phyloP scores from a whole-genome alignment of 2,329 filamentous ascomycete species.

The Fusarium hostae region DNA sequence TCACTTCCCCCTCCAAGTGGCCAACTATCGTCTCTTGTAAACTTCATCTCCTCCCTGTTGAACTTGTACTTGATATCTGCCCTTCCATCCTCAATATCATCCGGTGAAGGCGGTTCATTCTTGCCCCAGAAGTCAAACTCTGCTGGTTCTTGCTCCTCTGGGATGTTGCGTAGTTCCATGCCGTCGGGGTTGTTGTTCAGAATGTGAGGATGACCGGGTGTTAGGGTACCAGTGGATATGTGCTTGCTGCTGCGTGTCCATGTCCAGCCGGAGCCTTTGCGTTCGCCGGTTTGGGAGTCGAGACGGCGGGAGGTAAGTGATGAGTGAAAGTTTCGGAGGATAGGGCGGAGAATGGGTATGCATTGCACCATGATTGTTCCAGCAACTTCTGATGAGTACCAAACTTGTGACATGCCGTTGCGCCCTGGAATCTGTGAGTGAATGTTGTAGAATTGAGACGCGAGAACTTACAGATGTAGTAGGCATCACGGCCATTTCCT shows the following conservation, averaged over 20 bases:
- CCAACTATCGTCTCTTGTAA: constrained; percentile 31
- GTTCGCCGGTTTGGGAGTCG: constrained; percentile 29
- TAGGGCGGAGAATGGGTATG: constrained; percentile 61
- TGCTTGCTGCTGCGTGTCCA: constrained; percentile 39
- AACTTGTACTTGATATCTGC: not conserved
- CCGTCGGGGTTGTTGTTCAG: constrained; percentile 2
- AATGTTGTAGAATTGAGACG: not conserved
- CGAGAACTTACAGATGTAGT: constrained; percentile 56
- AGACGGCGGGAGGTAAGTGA: constrained; percentile 40
- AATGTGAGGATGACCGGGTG: constrained; percentile 4
- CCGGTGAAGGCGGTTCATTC: not conserved
- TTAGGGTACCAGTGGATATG: constrained; percentile 17
- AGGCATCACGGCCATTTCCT: constrained; percentile 57
- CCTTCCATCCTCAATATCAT: constrained; percentile 8
- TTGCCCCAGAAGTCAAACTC: constrained; percentile 35
- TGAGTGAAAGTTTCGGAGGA: constrained; percentile 49
- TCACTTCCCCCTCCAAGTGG: constrained; percentile 21
- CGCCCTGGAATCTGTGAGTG: constrained; percentile 29
- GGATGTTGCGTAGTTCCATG: constrained; percentile 37
- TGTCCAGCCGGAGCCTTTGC: constrained; percentile 35
- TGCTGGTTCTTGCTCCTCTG: constrained; percentile 30
- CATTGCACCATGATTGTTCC: constrained; percentile 67
- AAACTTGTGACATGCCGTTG: constrained; percentile 43
- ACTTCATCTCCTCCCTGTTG: not conserved
- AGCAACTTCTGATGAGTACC: constrained; percentile 61